phyloP scores from a whole-genome alignment of 1,284 basidiomycete species.

The Athelia sp. region DNA sequence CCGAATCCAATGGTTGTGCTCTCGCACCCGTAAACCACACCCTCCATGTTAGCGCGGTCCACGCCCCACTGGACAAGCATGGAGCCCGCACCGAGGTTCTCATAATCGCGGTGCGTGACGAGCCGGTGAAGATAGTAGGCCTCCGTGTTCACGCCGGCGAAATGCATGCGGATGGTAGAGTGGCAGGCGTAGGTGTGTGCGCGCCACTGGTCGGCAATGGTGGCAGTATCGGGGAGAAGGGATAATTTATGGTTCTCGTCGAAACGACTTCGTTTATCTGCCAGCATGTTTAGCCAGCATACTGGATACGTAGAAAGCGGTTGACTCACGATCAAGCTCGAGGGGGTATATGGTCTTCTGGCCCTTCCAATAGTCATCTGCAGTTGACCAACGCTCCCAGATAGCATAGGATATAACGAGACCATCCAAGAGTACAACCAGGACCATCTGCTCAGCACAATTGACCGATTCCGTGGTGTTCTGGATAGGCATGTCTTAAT shows the following conservation, averaged over 20 bases:
- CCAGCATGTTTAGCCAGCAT: neutral
- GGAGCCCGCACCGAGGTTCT: neutral
- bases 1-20: neutral
- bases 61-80: slow-evolving; percentile 2
- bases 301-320: neutral
- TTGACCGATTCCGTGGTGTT: slow-evolving; percentile 1
- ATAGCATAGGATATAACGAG: slow-evolving; percentile 1
- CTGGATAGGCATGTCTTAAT: neutral
- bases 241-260: neutral
- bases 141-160: neutral
- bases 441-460: slow-evolving; percentile 2
- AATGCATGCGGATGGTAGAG: neutral
- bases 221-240: neutral
- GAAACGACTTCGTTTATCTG: slow-evolving; percentile 1
- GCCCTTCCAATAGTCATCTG: neutral
- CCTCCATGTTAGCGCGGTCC: slow-evolving; percentile 1
- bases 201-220: neutral
- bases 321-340: slow-evolving; percentile 1
- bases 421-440: neutral
- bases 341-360: slow-evolving; percentile 1
- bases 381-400: neutral
- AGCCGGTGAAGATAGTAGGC: slow-evolving; percentile 1
- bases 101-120: neutral
- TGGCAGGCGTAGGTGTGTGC: slow-evolving; percentile 1
- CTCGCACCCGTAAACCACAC: slow-evolving; percentile 1